These are phyloP conservation scores for Priceomyces melissophilus DNA, from an alignment of 805 yeast species.

Conservation along the genomic window DNA sequence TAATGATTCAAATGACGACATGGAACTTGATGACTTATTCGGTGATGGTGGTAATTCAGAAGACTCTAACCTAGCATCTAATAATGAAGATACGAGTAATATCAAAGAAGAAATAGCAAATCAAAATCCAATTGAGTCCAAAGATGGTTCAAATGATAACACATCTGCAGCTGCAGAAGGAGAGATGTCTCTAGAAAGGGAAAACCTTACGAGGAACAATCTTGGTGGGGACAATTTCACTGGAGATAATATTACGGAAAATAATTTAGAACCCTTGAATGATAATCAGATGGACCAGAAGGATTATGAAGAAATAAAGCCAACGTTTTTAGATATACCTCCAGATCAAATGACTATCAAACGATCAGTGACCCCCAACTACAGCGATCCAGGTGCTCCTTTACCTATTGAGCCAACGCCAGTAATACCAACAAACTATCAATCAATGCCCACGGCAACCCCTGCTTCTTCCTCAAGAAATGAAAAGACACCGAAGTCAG, in stretches of 20 bases:
- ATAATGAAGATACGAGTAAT: neutral
- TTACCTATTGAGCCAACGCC: conserved; percentile 56
- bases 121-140: no score
- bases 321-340: conserved; percentile 47
- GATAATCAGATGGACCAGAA: neutral
- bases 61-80: neutral
- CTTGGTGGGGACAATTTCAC: no score
- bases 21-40: conserved; percentile 27
- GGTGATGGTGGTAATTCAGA: conserved; percentile 29
- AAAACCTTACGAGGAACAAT: no score
- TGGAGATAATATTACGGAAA: neutral
- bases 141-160: no score
- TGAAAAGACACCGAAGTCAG: conserved; percentile 41
- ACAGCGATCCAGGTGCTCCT: conserved; percentile 84
- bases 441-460: conserved; percentile 9
- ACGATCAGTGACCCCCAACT: conserved; percentile 44
- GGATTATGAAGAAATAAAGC: conserved; percentile 2
- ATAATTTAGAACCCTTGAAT: neutral
- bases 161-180: neutral
- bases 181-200: neutral
- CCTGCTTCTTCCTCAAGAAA: conserved; percentile 1
- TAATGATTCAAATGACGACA: conserved; percentile 12
- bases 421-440: conserved; percentile 25
- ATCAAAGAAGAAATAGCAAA: no score
- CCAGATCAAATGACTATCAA: conserved; percentile 55